phyloP scores from a whole-genome alignment of 768 basidiomycete genomes.

The Paxillus involutus region DNA sequence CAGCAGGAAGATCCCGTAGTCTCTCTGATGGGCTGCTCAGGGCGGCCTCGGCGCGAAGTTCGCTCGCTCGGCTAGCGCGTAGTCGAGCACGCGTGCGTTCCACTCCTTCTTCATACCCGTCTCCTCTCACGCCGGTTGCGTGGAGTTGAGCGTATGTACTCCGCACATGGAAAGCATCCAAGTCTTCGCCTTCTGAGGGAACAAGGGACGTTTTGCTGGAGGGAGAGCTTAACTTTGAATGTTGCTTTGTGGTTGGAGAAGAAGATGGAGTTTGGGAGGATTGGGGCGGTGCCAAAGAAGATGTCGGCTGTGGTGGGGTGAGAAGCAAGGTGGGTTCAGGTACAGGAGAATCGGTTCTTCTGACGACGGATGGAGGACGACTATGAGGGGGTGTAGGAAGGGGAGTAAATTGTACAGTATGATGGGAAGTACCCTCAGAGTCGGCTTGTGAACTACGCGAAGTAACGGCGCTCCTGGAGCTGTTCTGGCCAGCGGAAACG shows the following conservation, averaged over 20 bases:
- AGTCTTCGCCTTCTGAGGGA: slow-evolving; percentile 77
- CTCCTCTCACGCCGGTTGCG: slow-evolving; percentile 85
- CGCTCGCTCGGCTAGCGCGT: slow-evolving; percentile 54
- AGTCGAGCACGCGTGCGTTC: slow-evolving; percentile 86
- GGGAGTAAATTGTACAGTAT: slow-evolving; percentile 13
- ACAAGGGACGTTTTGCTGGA: slow-evolving; percentile 61
- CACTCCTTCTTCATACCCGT: slow-evolving; percentile 91
- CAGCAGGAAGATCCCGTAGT: slow-evolving; percentile 62
- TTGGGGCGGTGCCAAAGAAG: slow-evolving; percentile 25
- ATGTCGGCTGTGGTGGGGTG: slow-evolving; percentile 17
- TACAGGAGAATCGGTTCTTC: slow-evolving; percentile 24
- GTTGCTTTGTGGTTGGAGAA: slow-evolving; percentile 22
- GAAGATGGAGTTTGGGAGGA: slow-evolving; percentile 38
- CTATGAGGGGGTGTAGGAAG: slow-evolving; percentile 30
- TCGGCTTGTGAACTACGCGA: slow-evolving; percentile 27
- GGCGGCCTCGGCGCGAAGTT: slow-evolving; percentile 55
- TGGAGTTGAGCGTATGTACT: slow-evolving; percentile 92
- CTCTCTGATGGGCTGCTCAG: slow-evolving; percentile 60
- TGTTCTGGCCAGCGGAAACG: slow-evolving; percentile 16
- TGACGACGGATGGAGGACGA: slow-evolving; percentile 25
- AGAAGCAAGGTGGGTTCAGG: slow-evolving; percentile 18
- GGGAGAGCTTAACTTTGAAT: slow-evolving; percentile 33
- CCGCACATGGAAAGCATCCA: slow-evolving; percentile 80
- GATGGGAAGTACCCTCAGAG: slow-evolving; percentile 13
- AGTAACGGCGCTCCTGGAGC: slow-evolving; percentile 24